Percentiles rank a stretch among this genome's conserved stretches.
These are phyloP conservation scores for Fusarium longipes DNA, from an alignment of 2,329 filamentous ascomycete species.

Conservation along the genomic window DNA sequence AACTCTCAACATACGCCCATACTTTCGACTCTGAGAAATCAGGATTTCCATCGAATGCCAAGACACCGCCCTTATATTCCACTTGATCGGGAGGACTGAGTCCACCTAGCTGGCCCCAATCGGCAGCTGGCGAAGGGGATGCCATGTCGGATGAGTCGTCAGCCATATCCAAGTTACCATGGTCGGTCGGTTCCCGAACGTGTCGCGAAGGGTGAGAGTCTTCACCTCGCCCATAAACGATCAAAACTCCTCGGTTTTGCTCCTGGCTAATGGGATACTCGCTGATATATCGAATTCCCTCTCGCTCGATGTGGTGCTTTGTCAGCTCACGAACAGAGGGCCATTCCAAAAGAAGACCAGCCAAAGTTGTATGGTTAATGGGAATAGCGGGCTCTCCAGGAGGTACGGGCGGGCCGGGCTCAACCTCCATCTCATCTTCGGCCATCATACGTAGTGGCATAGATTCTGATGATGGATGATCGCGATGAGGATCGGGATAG, in stretches of 20 bases:
- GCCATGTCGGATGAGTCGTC: slow-evolving; percentile 64
- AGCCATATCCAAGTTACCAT: slow-evolving; percentile 55
- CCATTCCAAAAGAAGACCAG: slow-evolving; percentile 82
- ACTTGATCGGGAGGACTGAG: slow-evolving; percentile 58
- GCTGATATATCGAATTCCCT: slow-evolving; percentile 67
- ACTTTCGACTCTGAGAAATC: slow-evolving; percentile 65
- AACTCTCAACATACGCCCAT: slow-evolving; percentile 65
- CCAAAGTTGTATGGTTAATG: slow-evolving; percentile 89
- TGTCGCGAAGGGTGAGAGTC: slow-evolving; percentile 69
- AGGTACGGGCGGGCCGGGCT: slow-evolving; percentile 63
- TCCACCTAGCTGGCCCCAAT: slow-evolving; percentile 70
- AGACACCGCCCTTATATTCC: slow-evolving; percentile 54
- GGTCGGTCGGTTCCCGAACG: slow-evolving; percentile 55
- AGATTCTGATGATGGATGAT: slow-evolving; percentile 46
- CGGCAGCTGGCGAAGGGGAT: slow-evolving; percentile 65
- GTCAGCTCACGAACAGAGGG: slow-evolving; percentile 75
- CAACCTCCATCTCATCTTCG: slow-evolving; percentile 63
- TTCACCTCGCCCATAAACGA: slow-evolving; percentile 83
- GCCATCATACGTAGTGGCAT: slow-evolving; percentile 47
- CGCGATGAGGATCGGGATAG: slow-evolving; percentile 42
- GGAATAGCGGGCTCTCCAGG: slow-evolving; percentile 78
- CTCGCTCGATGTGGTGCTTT: slow-evolving; percentile 58
- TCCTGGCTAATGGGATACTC: slow-evolving; percentile 84
- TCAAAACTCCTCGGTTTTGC: slow-evolving; percentile 76
- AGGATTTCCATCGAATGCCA: slow-evolving; percentile 60